Evolutionary conservation across 495 filamentous ascomycete species (phyloP), one percentile per base, ranked within the genome.

Genomic region (Xanthoparmelia taractica): DNA sequence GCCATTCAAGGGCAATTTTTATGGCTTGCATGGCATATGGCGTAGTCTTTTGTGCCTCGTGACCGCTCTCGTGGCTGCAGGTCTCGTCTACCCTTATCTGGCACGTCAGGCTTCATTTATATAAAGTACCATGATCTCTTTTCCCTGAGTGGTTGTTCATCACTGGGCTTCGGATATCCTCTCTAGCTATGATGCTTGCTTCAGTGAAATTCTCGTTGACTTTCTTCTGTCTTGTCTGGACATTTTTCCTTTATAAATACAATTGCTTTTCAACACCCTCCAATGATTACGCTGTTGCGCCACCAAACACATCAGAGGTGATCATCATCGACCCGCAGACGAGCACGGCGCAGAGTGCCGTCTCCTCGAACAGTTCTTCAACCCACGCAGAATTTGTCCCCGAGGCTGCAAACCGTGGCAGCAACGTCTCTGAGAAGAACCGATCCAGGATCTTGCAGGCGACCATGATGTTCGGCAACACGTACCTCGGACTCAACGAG

Each of bases 401-500:
- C 12, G 5, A 52, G 48, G 12, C 25, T 17, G 6, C 4, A 31
- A 2, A 52, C 5, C 13, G 12, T 17, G 18, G 11, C 13, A 31
- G 48, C 25, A 7, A 31, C 18, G 48, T 52, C 18, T 31, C 48
- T 6, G 13, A 8, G 27, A 6, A 52, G 48, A 31, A 17, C 3
- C 48, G 25, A 31, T 8, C 48, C 18, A 29, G 27, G 25, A 52
- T 52, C 18, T 10, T 52, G 25, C 48, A 52, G 25, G 48, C 27
- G 25, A 52, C 48, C 27, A 52, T 52, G 48, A 52, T 52, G 25
- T 52, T 52, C 15, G 59, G 59, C 33, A 31, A 50, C 10, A 38
- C 36, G 7, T 61, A 52, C 47, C 20, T 27, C 20, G 37, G 33
- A 50, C 47, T 74, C 37, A 77, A 76, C 60, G 75, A 79, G 56